phyloP scores from a whole-genome alignment of 2,329 filamentous ascomycete species.

The Talaromyces rugulosus region DNA sequence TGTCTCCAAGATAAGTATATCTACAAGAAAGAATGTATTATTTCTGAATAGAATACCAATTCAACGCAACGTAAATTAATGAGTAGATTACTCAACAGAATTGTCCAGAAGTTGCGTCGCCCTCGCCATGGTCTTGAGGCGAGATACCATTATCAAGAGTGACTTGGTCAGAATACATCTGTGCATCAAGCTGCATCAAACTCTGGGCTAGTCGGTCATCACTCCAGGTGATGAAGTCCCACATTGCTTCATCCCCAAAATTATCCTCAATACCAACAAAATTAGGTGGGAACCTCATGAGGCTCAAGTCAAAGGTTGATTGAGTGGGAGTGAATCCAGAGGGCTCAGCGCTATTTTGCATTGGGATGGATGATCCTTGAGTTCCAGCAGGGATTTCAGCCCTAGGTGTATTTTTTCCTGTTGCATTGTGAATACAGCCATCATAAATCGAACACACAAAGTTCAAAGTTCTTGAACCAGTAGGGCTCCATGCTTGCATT shows the following conservation, averaged over 20 bases:
- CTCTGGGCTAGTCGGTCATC: constrained; percentile 22
- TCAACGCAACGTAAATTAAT: not conserved
- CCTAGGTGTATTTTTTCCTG: not conserved
- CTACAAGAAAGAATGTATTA: not conserved
- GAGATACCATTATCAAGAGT: not conserved
- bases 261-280: constrained; percentile 16
- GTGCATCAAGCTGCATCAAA: not conserved
- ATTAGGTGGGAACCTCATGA: constrained; percentile 9
- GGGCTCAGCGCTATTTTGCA: not conserved
- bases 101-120: not conserved
- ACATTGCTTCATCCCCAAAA: constrained; percentile 23
- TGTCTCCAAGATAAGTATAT: not conserved
- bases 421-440: constrained; percentile 35
- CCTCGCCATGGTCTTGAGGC: not conserved
- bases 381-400: not conserved
- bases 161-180: not conserved
- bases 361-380: no score
- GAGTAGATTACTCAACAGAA: not conserved
- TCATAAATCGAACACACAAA: constrained; percentile 63
- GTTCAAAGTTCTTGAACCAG: constrained; percentile 59
- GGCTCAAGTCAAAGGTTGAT: constrained; percentile 14
- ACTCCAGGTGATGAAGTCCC: constrained; percentile 37
- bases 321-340: constrained; percentile 12
- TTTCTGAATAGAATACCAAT: not conserved
- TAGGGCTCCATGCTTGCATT: constrained; percentile 63